Evolutionary conservation across 305 asterid species (phyloP).

Genomic region (Ilex paraguariensis): DNA sequence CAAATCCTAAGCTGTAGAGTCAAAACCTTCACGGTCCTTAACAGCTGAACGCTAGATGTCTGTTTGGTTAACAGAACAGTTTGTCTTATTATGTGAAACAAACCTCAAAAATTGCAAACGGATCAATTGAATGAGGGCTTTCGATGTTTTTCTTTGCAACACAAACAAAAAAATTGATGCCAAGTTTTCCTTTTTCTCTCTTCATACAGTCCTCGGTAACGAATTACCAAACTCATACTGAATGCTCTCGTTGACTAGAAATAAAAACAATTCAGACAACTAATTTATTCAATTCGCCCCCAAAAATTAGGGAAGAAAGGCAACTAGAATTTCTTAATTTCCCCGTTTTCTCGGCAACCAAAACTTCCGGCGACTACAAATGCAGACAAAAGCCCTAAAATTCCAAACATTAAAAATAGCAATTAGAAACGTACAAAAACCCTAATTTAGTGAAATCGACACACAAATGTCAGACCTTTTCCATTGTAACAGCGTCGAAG

Average conservation of each 20-base stretch:
- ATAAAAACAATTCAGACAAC: too few relatives aligned
- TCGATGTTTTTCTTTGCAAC: background rate
- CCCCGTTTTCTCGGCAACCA: background rate
- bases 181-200: too few relatives aligned
- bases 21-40: background rate
- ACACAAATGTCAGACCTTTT: slow-evolving; percentile 27
- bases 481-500: slow-evolving; percentile 43
- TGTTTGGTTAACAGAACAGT: too few relatives aligned
- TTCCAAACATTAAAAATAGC: background rate
- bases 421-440: background rate
- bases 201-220: too few relatives aligned
- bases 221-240: too few relatives aligned
- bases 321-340: background rate
- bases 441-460: background rate
- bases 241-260: too few relatives aligned
- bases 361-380: background rate
- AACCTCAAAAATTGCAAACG: slow-evolving; percentile 2
- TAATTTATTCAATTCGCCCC: background rate
- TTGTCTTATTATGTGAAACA: background rate
- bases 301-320: background rate
- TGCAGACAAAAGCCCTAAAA: background rate
- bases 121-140: background rate
- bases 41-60: background rate
- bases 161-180: background rate
- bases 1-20: background rate